Percentiles rank a stretch among this genome's conserved stretches.
phyloP scores from a whole-genome alignment of 2,329 filamentous ascomycete genomes.

The Penicillium sp. region DNA sequence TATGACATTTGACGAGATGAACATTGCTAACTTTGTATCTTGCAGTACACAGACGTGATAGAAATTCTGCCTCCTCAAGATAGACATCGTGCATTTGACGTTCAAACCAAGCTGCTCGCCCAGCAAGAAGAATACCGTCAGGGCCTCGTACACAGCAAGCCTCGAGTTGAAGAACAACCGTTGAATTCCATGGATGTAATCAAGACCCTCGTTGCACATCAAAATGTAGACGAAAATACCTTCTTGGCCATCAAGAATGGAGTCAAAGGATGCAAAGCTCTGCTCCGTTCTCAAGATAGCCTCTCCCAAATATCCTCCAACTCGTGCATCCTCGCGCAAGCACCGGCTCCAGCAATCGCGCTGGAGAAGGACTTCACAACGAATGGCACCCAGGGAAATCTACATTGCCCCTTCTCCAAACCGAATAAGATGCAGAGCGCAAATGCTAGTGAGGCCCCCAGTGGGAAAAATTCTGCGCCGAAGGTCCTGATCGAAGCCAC shows the following conservation, averaged over 20 bases:
- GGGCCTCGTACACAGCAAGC: slow-evolving; percentile 36
- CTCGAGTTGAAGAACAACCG: slow-evolving; percentile 54
- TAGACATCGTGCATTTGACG: slow-evolving; percentile 31
- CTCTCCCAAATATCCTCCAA: slow-evolving; percentile 36
- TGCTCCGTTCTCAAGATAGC: slow-evolving; percentile 34
- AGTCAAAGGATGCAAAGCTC: slow-evolving; percentile 42
- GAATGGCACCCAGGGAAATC: slow-evolving; percentile 72
- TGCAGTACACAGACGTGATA: slow-evolving; percentile 23
- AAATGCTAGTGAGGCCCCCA: slow-evolving; percentile 35
- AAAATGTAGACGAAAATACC: slow-evolving; percentile 62
- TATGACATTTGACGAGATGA: slow-evolving; percentile 15
- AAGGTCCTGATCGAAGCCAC: slow-evolving; percentile 44
- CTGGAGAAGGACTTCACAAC: slow-evolving; percentile 91
- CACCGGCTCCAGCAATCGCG: slow-evolving; percentile 62
- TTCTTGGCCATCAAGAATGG: slow-evolving; percentile 40
- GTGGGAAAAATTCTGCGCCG: slow-evolving; percentile 41
- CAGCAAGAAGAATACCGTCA: slow-evolving; percentile 33
- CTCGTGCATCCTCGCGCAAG: slow-evolving; percentile 42
- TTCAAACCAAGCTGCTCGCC: slow-evolving; percentile 35
- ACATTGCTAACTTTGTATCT: slow-evolving; percentile 29
- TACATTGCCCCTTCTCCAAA: slow-evolving; percentile 77
- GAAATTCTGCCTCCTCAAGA: slow-evolving; percentile 23
- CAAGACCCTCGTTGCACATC: slow-evolving; percentile 56
- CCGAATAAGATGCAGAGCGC: slow-evolving; percentile 43
- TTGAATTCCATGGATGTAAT: slow-evolving; percentile 62